Base-by-base conservation (phyloP, 2,329 filamentous ascomycete species). In the Geosmithia morbida region DNA sequence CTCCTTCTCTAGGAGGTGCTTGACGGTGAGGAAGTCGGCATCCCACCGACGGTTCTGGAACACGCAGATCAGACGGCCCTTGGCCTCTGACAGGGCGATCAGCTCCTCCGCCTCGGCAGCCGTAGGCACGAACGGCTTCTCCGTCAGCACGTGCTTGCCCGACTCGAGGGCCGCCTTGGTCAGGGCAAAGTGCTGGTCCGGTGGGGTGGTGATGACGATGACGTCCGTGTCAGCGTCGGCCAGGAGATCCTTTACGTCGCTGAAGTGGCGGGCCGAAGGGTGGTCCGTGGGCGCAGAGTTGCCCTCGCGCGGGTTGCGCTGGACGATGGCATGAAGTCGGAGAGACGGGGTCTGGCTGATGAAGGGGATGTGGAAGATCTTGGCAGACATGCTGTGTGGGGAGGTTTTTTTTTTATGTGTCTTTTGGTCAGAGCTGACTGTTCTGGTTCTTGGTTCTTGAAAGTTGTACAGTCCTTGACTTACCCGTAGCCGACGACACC, bases 341-440 rank as follows among this genome's bases (percentile, higher is more conserved):
- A 88, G 72, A 48, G 75, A 68, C 7, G 79, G 70, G 0, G 81
- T 77, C 29, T 73, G 71, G 47, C 68, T 67, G 63, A 92, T 74
- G 65, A 88, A 85, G 51, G 85, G 86, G 58, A 90, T 87, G 64
- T 92, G 85, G 66, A 90, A 92, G 65, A 84, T 72, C 60, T 88
- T 89, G 63, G 86, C 85, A 2, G 75, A 78, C 46, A 74, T 57
- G 59, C 74, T 77, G 48, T 11, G 41, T 30, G 6, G 29, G 29
- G 39, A 17, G 45, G 43, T 43, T 26, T 37, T 44, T 46, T 47
- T 17, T 29, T 40, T 20, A 42, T 45, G 48, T 45, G 43, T 2
- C n/a, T 46, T 13, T 20, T 45, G 18, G 41, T 47, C 46, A 37
- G 41, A n/a, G n/a, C n/a, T n/a, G n/a, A n/a, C n/a, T n/a, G n/a